These are phyloP conservation scores for Scheffersomyces segobiensis DNA, from an alignment of 1,139 yeast species.

Conservation along the genomic window DNA sequence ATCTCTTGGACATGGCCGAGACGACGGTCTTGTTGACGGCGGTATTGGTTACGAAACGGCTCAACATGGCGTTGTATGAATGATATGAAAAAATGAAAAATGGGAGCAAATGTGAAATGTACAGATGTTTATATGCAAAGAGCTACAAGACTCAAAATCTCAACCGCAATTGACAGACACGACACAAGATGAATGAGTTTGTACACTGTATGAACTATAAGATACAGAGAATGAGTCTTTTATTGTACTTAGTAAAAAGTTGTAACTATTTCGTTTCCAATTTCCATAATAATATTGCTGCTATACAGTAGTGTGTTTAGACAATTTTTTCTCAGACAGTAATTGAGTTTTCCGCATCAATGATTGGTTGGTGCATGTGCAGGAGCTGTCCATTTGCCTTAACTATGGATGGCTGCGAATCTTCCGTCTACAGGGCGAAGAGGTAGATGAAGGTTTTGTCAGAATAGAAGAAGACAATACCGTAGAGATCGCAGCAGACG, in stretches of 20 bases:
- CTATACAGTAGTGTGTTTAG: not conserved
- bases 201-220: not conserved
- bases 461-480: not conserved
- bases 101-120: not conserved
- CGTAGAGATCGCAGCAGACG: not conserved
- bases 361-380: slow-evolving; percentile 22
- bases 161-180: not conserved
- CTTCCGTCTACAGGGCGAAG: not conserved
- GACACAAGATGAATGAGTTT: not conserved
- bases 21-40: not conserved
- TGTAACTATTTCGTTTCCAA: not conserved
- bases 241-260: not conserved
- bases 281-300: not conserved
- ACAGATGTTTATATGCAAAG: not conserved
- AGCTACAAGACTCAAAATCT: not conserved
- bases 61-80: not conserved
- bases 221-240: not conserved
- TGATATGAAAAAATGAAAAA: not conserved
- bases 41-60: not conserved
- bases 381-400: slow-evolving; percentile 1
- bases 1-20: slow-evolving; percentile 22
- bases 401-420: not conserved
- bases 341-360: slow-evolving; percentile 13
- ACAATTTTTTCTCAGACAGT: not conserved
- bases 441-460: not conserved